Evolutionary conservation across 2,329 filamentous ascomycete species (phyloP).

Genomic region (Botryotinia calthae): DNA sequence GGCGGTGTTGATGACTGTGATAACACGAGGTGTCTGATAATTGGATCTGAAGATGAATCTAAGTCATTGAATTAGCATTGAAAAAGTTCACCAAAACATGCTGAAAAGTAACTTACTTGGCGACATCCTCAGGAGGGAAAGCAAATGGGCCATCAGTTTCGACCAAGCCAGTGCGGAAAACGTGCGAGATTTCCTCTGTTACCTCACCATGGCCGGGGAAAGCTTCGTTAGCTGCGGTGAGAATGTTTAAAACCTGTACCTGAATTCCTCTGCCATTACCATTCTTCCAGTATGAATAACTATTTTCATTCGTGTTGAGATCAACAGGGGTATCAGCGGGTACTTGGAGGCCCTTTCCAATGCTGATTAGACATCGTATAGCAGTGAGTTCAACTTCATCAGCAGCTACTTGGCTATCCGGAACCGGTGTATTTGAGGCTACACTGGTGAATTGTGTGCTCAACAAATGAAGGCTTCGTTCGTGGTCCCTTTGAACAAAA

Average conservation of each 20-base stretch:
- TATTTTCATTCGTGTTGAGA: conserved; percentile 51
- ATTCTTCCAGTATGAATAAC: conserved; percentile 48
- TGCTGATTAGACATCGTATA: conserved; percentile 65
- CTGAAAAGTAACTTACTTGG: conserved; percentile 40
- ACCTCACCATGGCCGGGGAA: conserved; percentile 64
- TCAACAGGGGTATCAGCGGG: conserved; percentile 66
- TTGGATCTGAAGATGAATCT: conserved; percentile 59
- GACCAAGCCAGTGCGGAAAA: conserved; percentile 72
- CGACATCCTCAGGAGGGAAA: conserved; percentile 63
- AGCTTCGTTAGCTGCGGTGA: conserved; percentile 48
- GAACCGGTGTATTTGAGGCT: neutral
- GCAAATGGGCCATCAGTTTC: conserved; percentile 79
- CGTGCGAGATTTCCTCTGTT: conserved; percentile 67
- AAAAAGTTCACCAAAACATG: neutral
- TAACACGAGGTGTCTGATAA: conserved; percentile 62
- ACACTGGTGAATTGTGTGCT: conserved; percentile 1
- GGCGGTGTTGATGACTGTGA: conserved; percentile 67
- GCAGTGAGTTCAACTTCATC: conserved; percentile 45
- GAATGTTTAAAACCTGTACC: conserved; percentile 49
- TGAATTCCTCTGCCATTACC: conserved; percentile 50
- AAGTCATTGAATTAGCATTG: neutral
- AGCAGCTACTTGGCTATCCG: conserved; percentile 15
- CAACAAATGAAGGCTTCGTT: conserved; percentile 39
- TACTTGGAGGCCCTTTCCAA: conserved; percentile 70
- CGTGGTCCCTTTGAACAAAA: conserved; percentile 62